Conservation (phyloP, 805 yeast genomes). For the Saccharomycopsis fodiens region DNA sequence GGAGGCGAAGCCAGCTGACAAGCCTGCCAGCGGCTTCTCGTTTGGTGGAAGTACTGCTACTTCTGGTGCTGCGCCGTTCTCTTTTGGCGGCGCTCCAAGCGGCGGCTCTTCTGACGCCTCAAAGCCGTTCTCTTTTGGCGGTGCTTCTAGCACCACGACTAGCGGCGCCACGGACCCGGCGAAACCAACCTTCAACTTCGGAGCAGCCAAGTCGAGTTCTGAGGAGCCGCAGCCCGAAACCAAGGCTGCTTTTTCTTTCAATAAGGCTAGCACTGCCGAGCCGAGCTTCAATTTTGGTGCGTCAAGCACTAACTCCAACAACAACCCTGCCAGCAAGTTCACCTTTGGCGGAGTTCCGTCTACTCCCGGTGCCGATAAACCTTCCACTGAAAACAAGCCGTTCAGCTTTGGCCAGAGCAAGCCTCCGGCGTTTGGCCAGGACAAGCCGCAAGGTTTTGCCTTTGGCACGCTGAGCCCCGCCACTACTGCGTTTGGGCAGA, state of each 20-base stretch:
- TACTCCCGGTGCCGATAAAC: background rate
- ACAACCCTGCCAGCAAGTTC: background rate
- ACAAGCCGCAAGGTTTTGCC: background rate
- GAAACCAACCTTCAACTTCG: conserved; percentile 5
- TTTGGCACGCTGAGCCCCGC: too few relatives aligned
- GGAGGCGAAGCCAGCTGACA: too few relatives aligned
- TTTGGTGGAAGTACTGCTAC: background rate
- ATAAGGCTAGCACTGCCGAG: background rate
- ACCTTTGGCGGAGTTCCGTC: background rate
- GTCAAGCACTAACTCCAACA: background rate
- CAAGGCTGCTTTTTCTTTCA: background rate
- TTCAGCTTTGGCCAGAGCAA: conserved; percentile 1
- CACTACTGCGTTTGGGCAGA: background rate
- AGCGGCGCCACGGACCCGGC: background rate
- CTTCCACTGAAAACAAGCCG: background rate
- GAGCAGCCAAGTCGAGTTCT: background rate
- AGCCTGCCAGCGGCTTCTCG: too few relatives aligned
- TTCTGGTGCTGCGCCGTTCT: background rate
- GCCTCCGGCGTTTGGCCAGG: conserved; percentile 1
- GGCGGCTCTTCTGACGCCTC: background rate
- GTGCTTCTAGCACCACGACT: background rate
- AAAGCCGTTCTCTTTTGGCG: conserved; percentile 4
- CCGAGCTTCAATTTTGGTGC: background rate
- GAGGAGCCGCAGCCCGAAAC: background rate
- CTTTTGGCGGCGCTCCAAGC: background rate